Conservation (phyloP, 2,329 filamentous ascomycete genomes). For the Mycogone perniciosa region DNA sequence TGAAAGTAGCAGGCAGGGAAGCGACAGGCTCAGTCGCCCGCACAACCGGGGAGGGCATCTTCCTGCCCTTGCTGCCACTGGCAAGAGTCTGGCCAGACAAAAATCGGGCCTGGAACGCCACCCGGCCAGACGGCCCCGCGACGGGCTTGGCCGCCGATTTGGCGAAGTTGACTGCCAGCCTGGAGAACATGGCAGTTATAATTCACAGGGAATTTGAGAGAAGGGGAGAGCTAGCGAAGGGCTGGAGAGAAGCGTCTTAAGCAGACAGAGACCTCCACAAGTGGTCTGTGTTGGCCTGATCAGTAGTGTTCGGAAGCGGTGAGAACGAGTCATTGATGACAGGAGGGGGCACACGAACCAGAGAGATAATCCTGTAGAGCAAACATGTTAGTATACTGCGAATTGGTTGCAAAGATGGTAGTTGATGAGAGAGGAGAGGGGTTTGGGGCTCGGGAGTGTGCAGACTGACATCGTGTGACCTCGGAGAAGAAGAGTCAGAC, state of each 20-base stretch:
- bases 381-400: constrained; percentile 4
- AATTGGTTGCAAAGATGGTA: not conserved
- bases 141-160: constrained; percentile 45
- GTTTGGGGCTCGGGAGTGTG: not conserved
- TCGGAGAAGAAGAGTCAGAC: not conserved
- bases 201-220: not conserved
- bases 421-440: not conserved
- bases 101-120: constrained; percentile 33
- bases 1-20: constrained; percentile 67
- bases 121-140: constrained; percentile 34
- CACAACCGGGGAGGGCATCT: constrained; percentile 53
- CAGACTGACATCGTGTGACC: not conserved
- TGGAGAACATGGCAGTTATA: constrained; percentile 50
- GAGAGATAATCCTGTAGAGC: constrained; percentile 65
- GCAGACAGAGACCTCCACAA: constrained; percentile 36
- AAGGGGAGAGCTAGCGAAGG: not conserved
- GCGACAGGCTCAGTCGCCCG: constrained; percentile 60
- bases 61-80: constrained; percentile 62
- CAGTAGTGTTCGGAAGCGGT: constrained; percentile 28
- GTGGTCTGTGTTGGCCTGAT: constrained; percentile 28
- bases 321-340: constrained; percentile 28
- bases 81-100: constrained; percentile 41
- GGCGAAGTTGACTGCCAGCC: constrained; percentile 45
- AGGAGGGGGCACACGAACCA: constrained; percentile 44
- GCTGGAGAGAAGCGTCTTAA: constrained; percentile 16